Evolutionary conservation across 805 yeast genomes (phyloP).

Genomic region (Saccharomyces jurei): DNA sequence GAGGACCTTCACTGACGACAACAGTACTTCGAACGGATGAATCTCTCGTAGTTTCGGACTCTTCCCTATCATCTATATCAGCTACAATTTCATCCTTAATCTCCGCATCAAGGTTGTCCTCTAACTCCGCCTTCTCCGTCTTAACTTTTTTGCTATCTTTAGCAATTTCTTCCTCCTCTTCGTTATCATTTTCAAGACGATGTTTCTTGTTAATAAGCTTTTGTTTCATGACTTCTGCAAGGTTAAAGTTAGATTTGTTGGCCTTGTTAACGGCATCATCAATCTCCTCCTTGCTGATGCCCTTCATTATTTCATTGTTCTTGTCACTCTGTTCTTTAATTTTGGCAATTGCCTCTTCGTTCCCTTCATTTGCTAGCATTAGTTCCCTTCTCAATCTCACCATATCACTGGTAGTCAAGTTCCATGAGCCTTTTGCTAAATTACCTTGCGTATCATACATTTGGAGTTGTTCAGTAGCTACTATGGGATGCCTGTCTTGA

Average conservation of each 20-base stretch:
- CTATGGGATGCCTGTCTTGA: constrained; percentile 65
- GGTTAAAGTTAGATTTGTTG: constrained; percentile 35
- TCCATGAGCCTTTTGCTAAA: constrained; percentile 55
- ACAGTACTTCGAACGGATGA: constrained; percentile 7
- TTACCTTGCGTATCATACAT: constrained; percentile 70
- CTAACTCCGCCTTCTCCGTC: constrained; percentile 15
- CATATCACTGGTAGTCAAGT: constrained; percentile 61
- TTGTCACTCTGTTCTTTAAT: constrained; percentile 37
- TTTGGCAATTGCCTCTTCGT: constrained; percentile 58
- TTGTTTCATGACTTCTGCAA: constrained; percentile 39
- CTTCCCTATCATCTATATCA: constrained; percentile 12
- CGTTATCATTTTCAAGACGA: constrained; percentile 21
- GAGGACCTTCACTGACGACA: constrained; percentile 22
- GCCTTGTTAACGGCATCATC: constrained; percentile 29
- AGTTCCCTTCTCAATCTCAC: constrained; percentile 55
- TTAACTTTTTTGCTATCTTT: constrained; percentile 5
- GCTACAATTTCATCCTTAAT: constrained; percentile 20
- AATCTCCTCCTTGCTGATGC: constrained; percentile 25
- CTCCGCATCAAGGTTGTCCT: constrained; percentile 15
- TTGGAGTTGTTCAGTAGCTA: constrained; percentile 65
- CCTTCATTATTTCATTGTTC: constrained; percentile 19
- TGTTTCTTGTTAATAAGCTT: constrained; percentile 26
- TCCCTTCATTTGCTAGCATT: constrained; percentile 64
- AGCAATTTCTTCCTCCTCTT: constrained; percentile 8
- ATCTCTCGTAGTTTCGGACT: constrained; percentile 4